Evolutionary conservation across 163 green algal species (phyloP), one percentile per base, ranked within the genome.

Genomic region (Prototheca cutis): DNA sequence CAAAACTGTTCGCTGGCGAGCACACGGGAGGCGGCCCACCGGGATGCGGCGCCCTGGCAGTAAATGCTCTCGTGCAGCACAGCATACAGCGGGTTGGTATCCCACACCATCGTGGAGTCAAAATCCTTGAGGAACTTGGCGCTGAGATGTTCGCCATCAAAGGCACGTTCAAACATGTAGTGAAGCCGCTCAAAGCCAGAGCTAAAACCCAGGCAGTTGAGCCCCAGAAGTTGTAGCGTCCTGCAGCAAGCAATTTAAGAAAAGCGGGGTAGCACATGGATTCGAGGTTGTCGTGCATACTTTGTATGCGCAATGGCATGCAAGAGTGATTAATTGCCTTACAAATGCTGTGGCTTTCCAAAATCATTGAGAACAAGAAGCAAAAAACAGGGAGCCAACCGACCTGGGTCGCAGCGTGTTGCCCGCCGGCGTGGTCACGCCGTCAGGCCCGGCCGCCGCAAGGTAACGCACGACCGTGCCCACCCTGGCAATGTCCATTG

Each of bases 21-120:
- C 24, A 94, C 69, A 24, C 79, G 71, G 30, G 96, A 68, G 3
- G 89, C 89, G 6, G 89, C 80, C 89, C 90, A 96, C 51, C 65
- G 56, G 33, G 74, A 81, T 27, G 84, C 54, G 3, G 42, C 55
- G 30, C 53, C 58, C 62, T 95, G 81, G 74, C 85, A 95, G 80
- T 98, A 98, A 68, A 96, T 95, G 18, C 81, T 23, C 74, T 98
- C 91, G 58, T 98, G 91, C 62, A 98, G 76, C 17, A 97, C 56
- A 4, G 84, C 86, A 59, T 96, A 98, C 52, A 98, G 64, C 2
- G 87, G 87, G 76, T 97, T 97, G 59, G 81, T 90, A 60, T 93
- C 83, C 80, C 83, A 95, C 3, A 70, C 24, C 65, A 89, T 80
- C 76, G 72, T 85, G 0, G 53, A 53, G 59, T 94, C 84, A 76